These are phyloP conservation scores for Stephania yunnanensis DNA, from an alignment of 164 flowering plant species.

Conservation along the genomic window DNA sequence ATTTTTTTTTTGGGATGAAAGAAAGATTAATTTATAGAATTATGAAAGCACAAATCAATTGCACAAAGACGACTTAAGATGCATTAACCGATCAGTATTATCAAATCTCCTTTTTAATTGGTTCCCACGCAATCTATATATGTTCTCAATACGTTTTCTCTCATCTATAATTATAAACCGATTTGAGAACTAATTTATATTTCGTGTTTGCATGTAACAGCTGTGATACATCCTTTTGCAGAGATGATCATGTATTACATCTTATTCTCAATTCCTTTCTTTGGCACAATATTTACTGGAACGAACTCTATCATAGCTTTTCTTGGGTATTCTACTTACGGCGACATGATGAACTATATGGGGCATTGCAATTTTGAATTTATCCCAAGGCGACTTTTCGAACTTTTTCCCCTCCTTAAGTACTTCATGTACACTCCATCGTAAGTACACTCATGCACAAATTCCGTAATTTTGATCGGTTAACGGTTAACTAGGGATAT, in stretches of 20 bases:
- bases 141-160: too few species aligned
- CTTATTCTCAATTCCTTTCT: slow-evolving; percentile 34
- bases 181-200: too few species aligned
- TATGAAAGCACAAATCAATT: too few species aligned
- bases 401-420: slow-evolving; percentile 41
- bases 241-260: slow-evolving; percentile 32
- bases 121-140: too few species aligned
- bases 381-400: slow-evolving; percentile 34
- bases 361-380: slow-evolving; percentile 64
- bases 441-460: slow-evolving; percentile 31
- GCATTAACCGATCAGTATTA: too few species aligned
- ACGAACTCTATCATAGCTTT: slow-evolving; percentile 21
- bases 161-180: too few species aligned
- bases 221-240: slow-evolving; percentile 58
- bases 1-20: too few species aligned
- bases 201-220: slow-evolving; percentile 23
- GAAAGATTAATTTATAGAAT: too few species aligned
- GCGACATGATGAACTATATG: slow-evolving; percentile 55
- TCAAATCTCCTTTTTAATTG: too few species aligned
- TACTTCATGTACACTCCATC: slow-evolving; percentile 59
- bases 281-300: slow-evolving; percentile 10
- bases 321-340: slow-evolving; percentile 27
- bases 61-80: too few species aligned
- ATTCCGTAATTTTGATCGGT: neutral
- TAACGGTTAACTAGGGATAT: too few species aligned